Conservation (phyloP, 192 early-diverging fungal species). For the Coemansia sp. region DNA sequence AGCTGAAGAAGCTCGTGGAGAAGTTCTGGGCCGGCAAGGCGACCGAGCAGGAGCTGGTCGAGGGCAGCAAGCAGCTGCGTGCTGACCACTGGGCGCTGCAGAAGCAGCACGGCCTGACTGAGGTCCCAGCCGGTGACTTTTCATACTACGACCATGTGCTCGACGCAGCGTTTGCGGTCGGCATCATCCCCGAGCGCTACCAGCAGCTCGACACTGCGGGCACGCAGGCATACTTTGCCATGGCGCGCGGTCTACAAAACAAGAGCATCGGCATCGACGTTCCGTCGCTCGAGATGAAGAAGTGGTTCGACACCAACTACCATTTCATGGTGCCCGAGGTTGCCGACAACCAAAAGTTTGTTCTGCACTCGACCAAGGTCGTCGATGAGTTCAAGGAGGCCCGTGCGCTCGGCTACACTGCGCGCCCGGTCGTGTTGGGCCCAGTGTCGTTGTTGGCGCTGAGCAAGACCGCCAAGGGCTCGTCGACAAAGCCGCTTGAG, state of each 20-base stretch:
- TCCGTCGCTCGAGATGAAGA: constrained; percentile 97
- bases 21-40: constrained; percentile 89
- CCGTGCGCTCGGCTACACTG: constrained; percentile 84
- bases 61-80: constrained; percentile 68
- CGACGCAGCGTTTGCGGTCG: constrained; percentile 63
- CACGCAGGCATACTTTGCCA: constrained; percentile 92
- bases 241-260: constrained; percentile 91
- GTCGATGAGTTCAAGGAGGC: constrained; percentile 89
- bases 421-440: constrained; percentile 91
- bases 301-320: constrained; percentile 99
- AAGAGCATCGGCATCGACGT: constrained; percentile 79
- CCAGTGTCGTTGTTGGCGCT: constrained; percentile 88
- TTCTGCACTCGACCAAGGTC: constrained; percentile 66
- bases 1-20: constrained; percentile 96
- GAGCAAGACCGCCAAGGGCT: constrained; percentile 76
- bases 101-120: constrained; percentile 69
- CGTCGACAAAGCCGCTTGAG: constrained; percentile 69
- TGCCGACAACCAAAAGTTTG: constrained; percentile 71
- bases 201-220: constrained; percentile 62
- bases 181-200: constrained; percentile 71
- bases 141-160: constrained; percentile 94
- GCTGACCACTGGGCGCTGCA: constrained; percentile 77
- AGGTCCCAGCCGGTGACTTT: constrained; percentile 93
- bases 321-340: constrained; percentile 91
- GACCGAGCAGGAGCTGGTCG: constrained; percentile 65